Evolutionary conservation across 805 yeast species (phyloP), one percentile per base, ranked within the genome.

Genomic region (Wickerhamomyces bisporus): DNA sequence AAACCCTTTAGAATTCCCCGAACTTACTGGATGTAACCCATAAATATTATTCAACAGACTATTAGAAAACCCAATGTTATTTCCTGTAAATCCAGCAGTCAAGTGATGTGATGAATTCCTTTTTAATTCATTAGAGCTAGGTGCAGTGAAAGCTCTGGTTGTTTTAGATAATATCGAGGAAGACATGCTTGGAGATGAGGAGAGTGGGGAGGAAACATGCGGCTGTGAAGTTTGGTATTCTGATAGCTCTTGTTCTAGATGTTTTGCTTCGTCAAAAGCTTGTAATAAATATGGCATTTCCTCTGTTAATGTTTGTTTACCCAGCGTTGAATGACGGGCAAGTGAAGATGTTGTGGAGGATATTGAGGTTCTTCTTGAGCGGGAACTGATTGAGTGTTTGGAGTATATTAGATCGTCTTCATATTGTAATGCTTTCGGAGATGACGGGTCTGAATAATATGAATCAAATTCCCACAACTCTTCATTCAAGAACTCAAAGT

Each of bases 261-360:
- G 72, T 45, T 69, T 75, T 3, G 81, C 83, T 42, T 77, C 75
- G 53, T 76, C 72, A 51, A 81, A 82, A 14, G 86, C 88, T 17
- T 75, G 66, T 71, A 81, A 65, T 50, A 82, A 58, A 41, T 71
- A 71, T 1, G 91, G 91, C 43, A 82, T 55, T 52, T 81, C 85
- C 35, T 78, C 82, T 2, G 79, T 52, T 13, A 82, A 61, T 7
- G 82, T 73, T 0, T 84, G 70, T 43, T 67, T 68, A 28, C 68
- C 73, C 41, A 69, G 60, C 41, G 24, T 62, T 51, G 25, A 68
- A 52, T 2, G 73, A 60, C 32, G 23, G 2, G 67, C 55, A 3
- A 62, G 50, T 5, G 64, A 52, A 2, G 62, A 57, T 7, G 62
- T 46, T n/a, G 58, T 44, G 3, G 55, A 51, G 11, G 49, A 43